Base-by-base conservation (phyloP, 805 yeast genomes). In the Aciculoconidium aculeatum region DNA sequence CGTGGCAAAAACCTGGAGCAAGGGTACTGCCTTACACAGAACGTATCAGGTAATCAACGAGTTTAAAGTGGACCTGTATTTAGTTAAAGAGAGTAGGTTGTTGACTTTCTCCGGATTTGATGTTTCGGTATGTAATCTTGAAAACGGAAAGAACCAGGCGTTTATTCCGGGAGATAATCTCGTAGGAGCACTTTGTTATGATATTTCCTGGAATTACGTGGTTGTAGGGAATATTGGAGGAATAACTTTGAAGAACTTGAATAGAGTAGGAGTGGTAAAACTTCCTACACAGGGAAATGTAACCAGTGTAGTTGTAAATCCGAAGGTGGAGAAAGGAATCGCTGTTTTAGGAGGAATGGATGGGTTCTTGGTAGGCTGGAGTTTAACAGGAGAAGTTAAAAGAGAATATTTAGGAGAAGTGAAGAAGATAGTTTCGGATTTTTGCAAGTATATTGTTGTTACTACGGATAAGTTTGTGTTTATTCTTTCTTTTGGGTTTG, bases 1-100 rank as follows among this genome's bases (percentile, higher is more conserved):
- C 6, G 35, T 49, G 5, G 31, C 44, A 18, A 60, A 55, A 32
- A 58, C 45, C 28, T 63, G 76, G 75, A 47, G 51, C 26, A 64
- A 60, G 36, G 58, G 56, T 5, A 47, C 41, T 11, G 51, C 55
- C 1, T 32, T 37, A 5, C 54, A 54, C 18, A 43, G 43, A 11
- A 49, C 42, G 35, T 59, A 57, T 32, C 42, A 48, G 31, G 35
- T 62, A 17, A 35, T 60, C 27, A 44, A 44, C 38, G 51, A 57
- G 46, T 46, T 42, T 32, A 45, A 40, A 27, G 36, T 63, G 7
- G n/a, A n/a, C n/a, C n/a, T n/a, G n/a, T n/a, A n/a, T n/a, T n/a
- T n/a, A n/a, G n/a, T n/a, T n/a, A n/a, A n/a, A n/a, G n/a, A n/a
- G n/a, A n/a, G n/a, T n/a, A n/a, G n/a, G n/a, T n/a, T n/a, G n/a